Percentiles rank a stretch among this genome's conserved stretches.
These are phyloP conservation scores for Cryptococcus jaspeensis DNA, from an alignment of 1,284 basidiomycete species.

Conservation along the genomic window DNA sequence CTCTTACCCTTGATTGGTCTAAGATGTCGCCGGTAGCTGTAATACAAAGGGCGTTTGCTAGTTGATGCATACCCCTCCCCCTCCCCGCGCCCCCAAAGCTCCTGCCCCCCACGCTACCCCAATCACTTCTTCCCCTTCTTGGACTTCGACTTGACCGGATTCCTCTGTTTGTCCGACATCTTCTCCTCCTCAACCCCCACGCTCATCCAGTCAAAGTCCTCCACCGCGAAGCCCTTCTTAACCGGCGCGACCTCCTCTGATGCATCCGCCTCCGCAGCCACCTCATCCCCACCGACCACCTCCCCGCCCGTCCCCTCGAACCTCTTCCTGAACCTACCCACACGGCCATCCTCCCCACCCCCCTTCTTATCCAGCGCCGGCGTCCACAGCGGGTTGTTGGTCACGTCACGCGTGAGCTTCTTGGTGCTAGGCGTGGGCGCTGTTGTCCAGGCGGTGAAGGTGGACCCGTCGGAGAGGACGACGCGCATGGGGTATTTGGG, in stretches of 20 bases:
- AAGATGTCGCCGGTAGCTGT: too few relatives aligned
- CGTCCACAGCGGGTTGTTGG: slow-evolving; percentile 76
- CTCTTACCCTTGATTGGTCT: too few relatives aligned
- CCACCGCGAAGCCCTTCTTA: slow-evolving; percentile 26
- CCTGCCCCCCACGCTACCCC: background rate
- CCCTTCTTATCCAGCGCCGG: slow-evolving; percentile 53
- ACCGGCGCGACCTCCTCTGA: slow-evolving; percentile 6
- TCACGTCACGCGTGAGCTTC: slow-evolving; percentile 75
- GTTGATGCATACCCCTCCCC: too few relatives aligned
- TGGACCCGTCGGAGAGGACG: slow-evolving; percentile 79
- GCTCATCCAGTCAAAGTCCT: slow-evolving; percentile 50
- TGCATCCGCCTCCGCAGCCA: background rate
- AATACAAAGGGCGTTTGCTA: too few relatives aligned
- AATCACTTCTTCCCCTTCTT: slow-evolving; percentile 35
- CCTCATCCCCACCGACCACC: background rate
- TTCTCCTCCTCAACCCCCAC: slow-evolving; percentile 49
- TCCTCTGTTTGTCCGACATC: slow-evolving; percentile 34
- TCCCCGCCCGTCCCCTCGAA: slow-evolving; percentile 58
- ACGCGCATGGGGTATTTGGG: slow-evolving; percentile 80
- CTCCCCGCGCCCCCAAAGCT: too few relatives aligned
- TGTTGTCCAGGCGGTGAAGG: slow-evolving; percentile 79
- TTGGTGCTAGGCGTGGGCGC: slow-evolving; percentile 69
- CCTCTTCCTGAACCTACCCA: slow-evolving; percentile 73
- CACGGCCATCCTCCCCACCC: slow-evolving; percentile 70
- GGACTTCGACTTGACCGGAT: slow-evolving; percentile 27